phyloP scores from a whole-genome alignment of 768 basidiomycete genomes.

The Tylopilus subfusipes region DNA sequence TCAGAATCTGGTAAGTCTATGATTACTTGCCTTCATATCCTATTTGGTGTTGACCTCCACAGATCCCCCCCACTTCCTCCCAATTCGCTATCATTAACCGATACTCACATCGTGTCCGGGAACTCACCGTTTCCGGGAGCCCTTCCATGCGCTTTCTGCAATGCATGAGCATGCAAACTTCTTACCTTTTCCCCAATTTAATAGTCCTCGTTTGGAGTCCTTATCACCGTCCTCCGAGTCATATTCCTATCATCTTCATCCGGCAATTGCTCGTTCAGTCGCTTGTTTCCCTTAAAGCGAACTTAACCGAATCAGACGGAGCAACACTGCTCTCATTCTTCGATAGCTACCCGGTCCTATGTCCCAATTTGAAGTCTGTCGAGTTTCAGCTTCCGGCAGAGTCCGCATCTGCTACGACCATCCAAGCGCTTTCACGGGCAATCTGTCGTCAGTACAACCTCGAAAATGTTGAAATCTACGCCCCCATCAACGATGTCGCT shows the following conservation, averaged over 20 bases:
- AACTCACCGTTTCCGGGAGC: background rate
- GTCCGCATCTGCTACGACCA: background rate
- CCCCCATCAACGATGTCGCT: background rate
- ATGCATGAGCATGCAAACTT: constrained; percentile 1
- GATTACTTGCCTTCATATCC: background rate
- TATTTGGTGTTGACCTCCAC: background rate
- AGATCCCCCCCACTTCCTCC: constrained; percentile 5
- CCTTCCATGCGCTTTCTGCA: constrained; percentile 2
- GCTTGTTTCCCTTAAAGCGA: background rate
- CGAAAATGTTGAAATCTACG: background rate
- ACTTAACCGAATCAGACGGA: background rate
- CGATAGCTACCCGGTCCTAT: constrained; percentile 2
- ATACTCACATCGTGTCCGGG: constrained; percentile 7
- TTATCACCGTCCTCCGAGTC: too few species aligned
- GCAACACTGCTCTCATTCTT: constrained; percentile 7
- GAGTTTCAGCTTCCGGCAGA: background rate
- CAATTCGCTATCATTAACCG: constrained; percentile 3
- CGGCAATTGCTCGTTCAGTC: constrained; percentile 9
- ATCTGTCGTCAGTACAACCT: background rate
- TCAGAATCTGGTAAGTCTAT: background rate
- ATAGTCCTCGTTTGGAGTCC: constrained; percentile 6
- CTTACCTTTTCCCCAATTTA: constrained; percentile 8
- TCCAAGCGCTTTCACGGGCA: constrained; percentile 4
- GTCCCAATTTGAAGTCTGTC: constrained; percentile 3
- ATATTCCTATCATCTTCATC: constrained; percentile 1